Base-by-base conservation (phyloP, 805 yeast genomes). In the Wickerhamomyces silvicola region DNA sequence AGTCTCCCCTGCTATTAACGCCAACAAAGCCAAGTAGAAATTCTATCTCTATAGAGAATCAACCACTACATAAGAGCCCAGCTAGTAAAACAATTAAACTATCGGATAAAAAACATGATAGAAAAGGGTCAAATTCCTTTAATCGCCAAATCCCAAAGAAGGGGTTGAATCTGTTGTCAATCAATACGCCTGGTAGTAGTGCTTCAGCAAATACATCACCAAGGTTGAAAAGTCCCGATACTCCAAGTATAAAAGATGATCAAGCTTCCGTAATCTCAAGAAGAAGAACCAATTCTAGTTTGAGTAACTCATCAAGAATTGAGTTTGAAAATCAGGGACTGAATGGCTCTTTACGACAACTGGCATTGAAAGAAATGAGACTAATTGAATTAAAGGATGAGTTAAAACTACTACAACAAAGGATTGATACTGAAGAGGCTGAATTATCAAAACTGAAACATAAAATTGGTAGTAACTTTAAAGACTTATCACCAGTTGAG, bases 321-420 rank as follows among this genome's bases (percentile, higher is more conserved):
- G 31, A 38, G 6, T 13, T 24, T 4, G 43, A 42, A 14, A 45
- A 43, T 13, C 50, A 40, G 12, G 75, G 66, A 24, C 59, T 78
- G 6, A 75, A 73, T 36, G 72, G 68, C 5, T 70, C 77, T 30
- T 55, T 81, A 30, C 65, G 84, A 39, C 57, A 67, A 7, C 56
- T 81, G 27, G 90, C 90, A 0, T 59, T 73, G 24, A 81, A 78
- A 46, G 92, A 81, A 49, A 72, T 78, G 72, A 71, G 70, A 17
- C 60, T 81, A 18, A 68, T 81, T 30, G 87, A 81, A 42, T 54
- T 79, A 26, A 78, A 75, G 40, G 68, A 66, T 26, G 66, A 60
- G 15, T 37, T 80, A 45, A 66, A 73, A 31, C 51, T 60, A 20
- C 52, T 58, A 5, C 61, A 78, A 30, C 70, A 66, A 31, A 60